Percentiles rank a stretch among this genome's conserved stretches.
phyloP scores from a whole-genome alignment of 441 rosid species.

The Adansonia grandidieri region DNA sequence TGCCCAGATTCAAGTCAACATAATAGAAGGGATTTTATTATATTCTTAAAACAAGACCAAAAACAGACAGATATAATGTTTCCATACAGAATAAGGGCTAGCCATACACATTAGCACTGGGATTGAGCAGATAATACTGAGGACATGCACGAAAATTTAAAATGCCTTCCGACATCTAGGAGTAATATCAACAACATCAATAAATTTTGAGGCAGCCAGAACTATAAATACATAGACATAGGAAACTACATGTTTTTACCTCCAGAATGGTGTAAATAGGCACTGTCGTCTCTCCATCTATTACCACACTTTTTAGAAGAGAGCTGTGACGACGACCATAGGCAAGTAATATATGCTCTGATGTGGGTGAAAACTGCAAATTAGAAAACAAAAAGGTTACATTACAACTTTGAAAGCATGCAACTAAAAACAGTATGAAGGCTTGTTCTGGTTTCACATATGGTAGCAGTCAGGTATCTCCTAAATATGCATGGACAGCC shows the following conservation, averaged over 20 bases:
- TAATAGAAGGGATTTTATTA: constrained; percentile 1
- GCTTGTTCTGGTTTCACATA: background rate
- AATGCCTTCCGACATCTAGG: background rate
- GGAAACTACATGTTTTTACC: constrained; percentile 45
- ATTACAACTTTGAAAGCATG: constrained; percentile 2
- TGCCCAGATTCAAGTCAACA: background rate
- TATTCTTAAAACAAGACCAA: constrained; percentile 12
- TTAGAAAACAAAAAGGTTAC: background rate
- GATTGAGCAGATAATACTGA: background rate
- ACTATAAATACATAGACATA: background rate
- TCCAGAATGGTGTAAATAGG: constrained; percentile 92
- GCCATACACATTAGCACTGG: background rate
- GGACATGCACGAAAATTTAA: background rate
- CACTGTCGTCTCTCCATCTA: constrained; percentile 80
- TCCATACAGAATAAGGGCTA: background rate
- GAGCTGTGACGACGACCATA: constrained; percentile 95
- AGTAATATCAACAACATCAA: constrained; percentile 21
- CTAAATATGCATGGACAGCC: constrained; percentile 3
- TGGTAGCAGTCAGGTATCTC: background rate
- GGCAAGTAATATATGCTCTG: constrained; percentile 90
- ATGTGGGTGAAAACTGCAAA: constrained; percentile 89
- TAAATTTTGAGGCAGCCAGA: background rate
- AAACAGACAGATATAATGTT: background rate
- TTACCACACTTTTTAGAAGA: constrained; percentile 81
- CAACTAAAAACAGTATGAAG: background rate